Conservation (phyloP, 306 rosid genomes). For the Vachellia pachyceras region DNA sequence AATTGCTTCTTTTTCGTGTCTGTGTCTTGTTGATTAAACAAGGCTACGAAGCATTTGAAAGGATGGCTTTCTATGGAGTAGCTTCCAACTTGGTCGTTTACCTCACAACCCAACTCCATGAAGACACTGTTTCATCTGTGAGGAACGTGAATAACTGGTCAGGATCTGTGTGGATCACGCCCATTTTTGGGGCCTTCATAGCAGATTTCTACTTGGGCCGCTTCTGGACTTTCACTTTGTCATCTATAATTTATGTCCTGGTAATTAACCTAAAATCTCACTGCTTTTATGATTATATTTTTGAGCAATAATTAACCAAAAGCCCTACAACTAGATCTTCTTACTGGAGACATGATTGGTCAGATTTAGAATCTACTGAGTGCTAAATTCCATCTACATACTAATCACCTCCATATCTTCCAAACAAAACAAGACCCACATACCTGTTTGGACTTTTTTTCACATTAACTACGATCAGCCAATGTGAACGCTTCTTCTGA, state of each 20-base stretch:
- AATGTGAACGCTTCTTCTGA: slow-evolving; percentile 39
- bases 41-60: slow-evolving; percentile 99
- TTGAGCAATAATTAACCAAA: background rate
- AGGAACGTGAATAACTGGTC: slow-evolving; percentile 97
- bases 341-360: background rate
- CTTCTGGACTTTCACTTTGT: slow-evolving; percentile 93
- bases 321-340: background rate
- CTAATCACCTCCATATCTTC: too few species aligned
- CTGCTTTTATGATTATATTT: background rate
- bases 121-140: slow-evolving; percentile 89
- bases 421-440: background rate
- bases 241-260: slow-evolving; percentile 86
- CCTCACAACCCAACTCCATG: slow-evolving; percentile 87
- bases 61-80: slow-evolving; percentile 98
- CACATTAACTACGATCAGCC: slow-evolving; percentile 30
- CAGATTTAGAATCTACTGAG: background rate
- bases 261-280: slow-evolving; percentile 47
- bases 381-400: background rate
- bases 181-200: slow-evolving; percentile 86
- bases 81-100: slow-evolving; percentile 90
- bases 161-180: slow-evolving; percentile 94
- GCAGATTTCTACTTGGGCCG: slow-evolving; percentile 93
- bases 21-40: background rate
- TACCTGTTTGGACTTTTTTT: slow-evolving; percentile 31
- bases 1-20: background rate